Percentiles rank a stretch among this genome's conserved stretches.
These are phyloP conservation scores for Monascus purpureus DNA, from an alignment of 495 filamentous ascomycete species.

Conservation along the genomic window DNA sequence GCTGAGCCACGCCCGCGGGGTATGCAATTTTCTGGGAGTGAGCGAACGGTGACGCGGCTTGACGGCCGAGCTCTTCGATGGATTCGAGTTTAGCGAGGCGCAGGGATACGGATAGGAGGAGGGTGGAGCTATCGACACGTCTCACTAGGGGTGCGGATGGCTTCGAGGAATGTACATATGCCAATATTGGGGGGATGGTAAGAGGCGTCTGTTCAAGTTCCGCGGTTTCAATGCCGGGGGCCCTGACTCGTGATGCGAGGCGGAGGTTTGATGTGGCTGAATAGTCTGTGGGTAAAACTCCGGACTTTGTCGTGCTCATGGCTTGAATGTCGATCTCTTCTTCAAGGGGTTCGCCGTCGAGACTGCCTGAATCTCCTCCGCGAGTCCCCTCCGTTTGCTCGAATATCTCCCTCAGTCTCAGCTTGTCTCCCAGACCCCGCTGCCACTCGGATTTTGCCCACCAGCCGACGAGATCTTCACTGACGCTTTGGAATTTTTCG, in stretches of 20 bases:
- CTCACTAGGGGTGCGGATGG: constrained; percentile 49
- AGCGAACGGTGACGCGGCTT: constrained; percentile 51
- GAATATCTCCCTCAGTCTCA: constrained; percentile 56
- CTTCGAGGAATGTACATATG: constrained; percentile 54
- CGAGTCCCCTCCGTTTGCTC: constrained; percentile 17
- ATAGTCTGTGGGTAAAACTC: not conserved
- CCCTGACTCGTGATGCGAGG: constrained; percentile 32
- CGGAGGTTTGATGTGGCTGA: constrained; percentile 4
- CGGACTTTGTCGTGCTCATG: constrained; percentile 39
- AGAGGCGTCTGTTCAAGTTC: constrained; percentile 10
- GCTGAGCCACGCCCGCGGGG: constrained; percentile 58
- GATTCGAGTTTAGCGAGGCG: constrained; percentile 66
- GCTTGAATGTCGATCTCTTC: constrained; percentile 48
- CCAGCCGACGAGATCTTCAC: constrained; percentile 86
- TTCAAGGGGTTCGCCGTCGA: constrained; percentile 33
- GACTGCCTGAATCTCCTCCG: constrained; percentile 20
- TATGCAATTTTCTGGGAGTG: constrained; percentile 69
- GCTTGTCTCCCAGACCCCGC: constrained; percentile 58
- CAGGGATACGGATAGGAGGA: constrained; percentile 71
- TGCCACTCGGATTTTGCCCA: constrained; percentile 95
- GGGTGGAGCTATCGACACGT: constrained; percentile 71
- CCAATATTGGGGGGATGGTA: constrained; percentile 54
- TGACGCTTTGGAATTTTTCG: constrained; percentile 67
- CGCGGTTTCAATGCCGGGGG: constrained; percentile 4
- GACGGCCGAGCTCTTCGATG: constrained; percentile 46